A percentile compares a stretch with the other conserved stretches of the same genome.
Conservation (phyloP, 225 moss, liverwort and hornwort species). For the Thuidium tamariscinum region DNA sequence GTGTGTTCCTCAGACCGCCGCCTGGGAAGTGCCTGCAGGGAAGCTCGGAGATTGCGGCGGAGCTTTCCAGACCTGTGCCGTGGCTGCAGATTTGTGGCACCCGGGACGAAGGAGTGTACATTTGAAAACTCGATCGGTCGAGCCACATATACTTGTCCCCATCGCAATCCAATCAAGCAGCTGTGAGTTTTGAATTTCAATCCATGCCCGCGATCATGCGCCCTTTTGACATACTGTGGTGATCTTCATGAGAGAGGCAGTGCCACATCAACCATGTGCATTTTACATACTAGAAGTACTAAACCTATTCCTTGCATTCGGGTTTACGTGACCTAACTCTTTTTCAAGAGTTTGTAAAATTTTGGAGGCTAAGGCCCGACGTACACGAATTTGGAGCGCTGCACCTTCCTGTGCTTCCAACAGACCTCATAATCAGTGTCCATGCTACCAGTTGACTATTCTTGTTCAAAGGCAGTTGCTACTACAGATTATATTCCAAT, state of each 20-base stretch:
- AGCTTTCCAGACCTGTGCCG: conserved; percentile 40
- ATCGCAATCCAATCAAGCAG: neutral
- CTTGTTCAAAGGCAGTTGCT: neutral
- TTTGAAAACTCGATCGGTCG: conserved; percentile 4
- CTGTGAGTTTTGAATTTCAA: neutral
- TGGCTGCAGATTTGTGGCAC: conserved; percentile 62
- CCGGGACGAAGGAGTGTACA: conserved; percentile 67
- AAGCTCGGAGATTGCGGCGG: conserved; percentile 39
- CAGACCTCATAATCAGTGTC: neutral
- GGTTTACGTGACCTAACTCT: conserved; percentile 19
- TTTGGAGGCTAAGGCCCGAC: conserved; percentile 16
- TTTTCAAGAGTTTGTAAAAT: conserved; percentile 33
- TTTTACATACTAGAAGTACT: neutral
- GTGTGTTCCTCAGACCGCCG: conserved; percentile 26
- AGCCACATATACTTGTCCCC: neutral
- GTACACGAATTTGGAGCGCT: neutral
- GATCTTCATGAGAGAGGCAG: neutral
- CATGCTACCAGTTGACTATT: neutral
- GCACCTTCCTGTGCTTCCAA: neutral
- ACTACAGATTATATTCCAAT: neutral
- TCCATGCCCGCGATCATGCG: neutral
- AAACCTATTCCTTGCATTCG: neutral
- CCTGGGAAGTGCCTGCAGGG: conserved; percentile 38
- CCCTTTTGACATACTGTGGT: neutral
- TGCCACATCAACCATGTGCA: neutral